Base-by-base conservation (phyloP, 2,329 filamentous ascomycete species). In the Leptographium galeiforme region DNA sequence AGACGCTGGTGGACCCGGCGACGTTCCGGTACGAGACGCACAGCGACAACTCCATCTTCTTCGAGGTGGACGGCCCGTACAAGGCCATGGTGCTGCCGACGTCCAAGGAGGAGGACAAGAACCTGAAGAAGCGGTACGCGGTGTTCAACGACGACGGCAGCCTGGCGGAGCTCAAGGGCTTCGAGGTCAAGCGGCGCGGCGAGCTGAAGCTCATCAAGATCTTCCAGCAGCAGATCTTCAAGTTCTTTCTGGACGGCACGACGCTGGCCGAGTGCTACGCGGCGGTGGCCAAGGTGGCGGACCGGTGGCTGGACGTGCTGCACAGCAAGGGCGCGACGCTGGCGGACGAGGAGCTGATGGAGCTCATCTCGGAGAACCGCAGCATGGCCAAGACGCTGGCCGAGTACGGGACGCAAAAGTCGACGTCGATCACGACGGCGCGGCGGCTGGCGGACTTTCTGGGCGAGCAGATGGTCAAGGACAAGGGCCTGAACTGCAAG, bases 181-280 rank as follows among this genome's bases (percentile, higher is more conserved):
- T 98, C 64, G 93, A 98, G 64, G 84, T 98, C 59, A 98, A 98
- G 74, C 84, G 93, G 66, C 81, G 93, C 79, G 93, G 93, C 74
- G 93, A 98, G 71, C 73, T 98, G 61, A 98, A 98, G 72, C 83
- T 98, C 61, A 98, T 98, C 78, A 98, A 98, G 70, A 98, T 97
- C 65, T 98, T 98, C 67, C 93, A 98, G 68, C 89, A 93, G 56
- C 93, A 98, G 64, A 95, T 98, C 60, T 98, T 98, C 83, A 96
- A 95, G 66, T 97, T 98, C 70, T 98, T 98, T 71, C 73, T 98
- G 7, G 91, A 98, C 63, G 93, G 93, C 8, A 78, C 80, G 5
- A 95, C 89, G 0, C 75, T 98, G 47, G 74, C 83, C 3, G 90
- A 97, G 65, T 96, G 89, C 18, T 99, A 99, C 64, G 80, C 70